Base-by-base conservation (phyloP, 2,329 filamentous ascomycete genomes). In the Trichoderma pleuroti region DNA sequence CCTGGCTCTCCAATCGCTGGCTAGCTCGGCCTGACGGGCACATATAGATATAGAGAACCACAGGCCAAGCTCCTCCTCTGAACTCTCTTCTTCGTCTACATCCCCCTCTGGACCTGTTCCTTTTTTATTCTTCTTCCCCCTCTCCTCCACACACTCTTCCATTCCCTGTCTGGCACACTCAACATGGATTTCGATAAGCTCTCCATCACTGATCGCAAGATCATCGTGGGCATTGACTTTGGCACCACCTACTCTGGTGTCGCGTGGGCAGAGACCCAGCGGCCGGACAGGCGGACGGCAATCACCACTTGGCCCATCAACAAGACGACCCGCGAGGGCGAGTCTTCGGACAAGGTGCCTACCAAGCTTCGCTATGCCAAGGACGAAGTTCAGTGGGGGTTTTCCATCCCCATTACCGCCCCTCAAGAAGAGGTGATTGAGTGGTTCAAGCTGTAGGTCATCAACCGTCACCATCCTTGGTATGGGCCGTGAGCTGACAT, bases 241-340 rank as follows among this genome's bases (percentile, higher is more conserved):
- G 85, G 86, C 12, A 87, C 85, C 18, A 87, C 85, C 0, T 87
- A 84, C 73, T 85, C 84, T 4, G 85, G 84, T 52, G 79, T 86
- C 7, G 84, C 84, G 12, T 87, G 84, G 82, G 82, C 82, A 26
- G 79, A 83, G 72, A 82, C 81, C 2, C 77, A 81, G 62, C 77
- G 78, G 3, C 77, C 80, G 3, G 80, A 82, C 36, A 77, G 79
- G 54, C 77, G 78, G 11, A 77, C 76, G 6, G 75, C 79, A 34
- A 79, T 85, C 74, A 81, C 78, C 1, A 78, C 80, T 34, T 85
- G 83, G 83, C 83, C 83, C 26, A 79, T 81, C 56, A 81, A 78
- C 68, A 79, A 77, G 66, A 76, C 76, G 2, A 76, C 74, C 24
- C 77, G 75, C 7, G 80, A 80, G 70, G 79, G 79, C n/a, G 78